Conservation (phyloP, 176 grass and related monocot genomes). For the Aechmea fasciata region DNA sequence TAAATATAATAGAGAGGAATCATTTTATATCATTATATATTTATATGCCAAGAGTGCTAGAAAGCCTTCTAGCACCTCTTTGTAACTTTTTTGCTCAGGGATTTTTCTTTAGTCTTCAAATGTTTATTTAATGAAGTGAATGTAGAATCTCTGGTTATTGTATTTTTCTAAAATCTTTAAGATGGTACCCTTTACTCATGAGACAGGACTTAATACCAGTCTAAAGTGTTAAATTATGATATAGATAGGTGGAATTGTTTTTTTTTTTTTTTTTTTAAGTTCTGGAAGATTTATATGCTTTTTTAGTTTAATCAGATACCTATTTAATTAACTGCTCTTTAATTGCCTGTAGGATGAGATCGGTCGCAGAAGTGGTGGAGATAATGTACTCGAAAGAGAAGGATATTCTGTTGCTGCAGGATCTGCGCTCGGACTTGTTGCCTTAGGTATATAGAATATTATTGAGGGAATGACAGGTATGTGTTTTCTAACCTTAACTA, state of each 20-base stretch:
- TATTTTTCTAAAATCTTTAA: too few species aligned
- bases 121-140: background rate
- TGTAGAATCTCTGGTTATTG: background rate
- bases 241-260: too few species aligned
- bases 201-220: too few species aligned
- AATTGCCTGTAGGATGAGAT: constrained; percentile 71
- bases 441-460: constrained; percentile 58
- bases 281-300: too few species aligned
- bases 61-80: background rate
- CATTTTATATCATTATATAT: background rate
- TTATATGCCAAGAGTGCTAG: background rate
- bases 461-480: constrained; percentile 11
- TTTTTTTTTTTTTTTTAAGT: too few species aligned
- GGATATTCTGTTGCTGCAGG: constrained; percentile 96
- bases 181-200: too few species aligned
- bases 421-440: constrained; percentile 83
- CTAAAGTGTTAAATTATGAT: too few species aligned
- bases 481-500: constrained; percentile 20
- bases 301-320: background rate
- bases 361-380: constrained; percentile 93
- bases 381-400: constrained; percentile 99
- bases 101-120: background rate
- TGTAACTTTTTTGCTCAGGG: background rate
- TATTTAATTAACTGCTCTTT: constrained; percentile 7
- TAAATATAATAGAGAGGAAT: background rate